Conservation (phyloP, 1,139 yeast genomes). For the Yamadazyma kanchanaburiensis region DNA sequence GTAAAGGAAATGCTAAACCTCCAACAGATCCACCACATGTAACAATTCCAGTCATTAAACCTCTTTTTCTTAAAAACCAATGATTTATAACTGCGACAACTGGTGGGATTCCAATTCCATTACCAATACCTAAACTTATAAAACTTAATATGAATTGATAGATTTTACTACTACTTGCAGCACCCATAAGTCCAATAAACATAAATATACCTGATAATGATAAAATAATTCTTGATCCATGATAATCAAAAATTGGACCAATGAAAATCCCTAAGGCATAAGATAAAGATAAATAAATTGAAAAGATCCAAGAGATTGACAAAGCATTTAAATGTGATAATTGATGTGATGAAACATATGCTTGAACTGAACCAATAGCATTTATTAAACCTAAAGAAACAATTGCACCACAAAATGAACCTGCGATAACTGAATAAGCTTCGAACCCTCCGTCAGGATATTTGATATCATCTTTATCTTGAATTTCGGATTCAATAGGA, state of each 20-base stretch:
- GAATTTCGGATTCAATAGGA: too few species aligned
- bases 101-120: constrained; percentile 33
- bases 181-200: constrained; percentile 32
- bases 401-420: constrained; percentile 55
- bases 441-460: constrained; percentile 63
- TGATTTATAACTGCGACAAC: constrained; percentile 36
- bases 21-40: constrained; percentile 41
- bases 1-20: constrained; percentile 32
- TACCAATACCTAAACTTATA: constrained; percentile 32
- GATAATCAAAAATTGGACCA: constrained; percentile 36
- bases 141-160: constrained; percentile 36
- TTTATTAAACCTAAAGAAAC: constrained; percentile 59
- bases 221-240: constrained; percentile 28
- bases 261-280: constrained; percentile 31
- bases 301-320: constrained; percentile 42
- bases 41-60: constrained; percentile 35
- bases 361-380: constrained; percentile 59
- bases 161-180: constrained; percentile 26
- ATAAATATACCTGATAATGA: constrained; percentile 23
- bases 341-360: constrained; percentile 54
- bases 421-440: constrained; percentile 61
- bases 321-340: constrained; percentile 39
- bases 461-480: constrained; percentile 10
- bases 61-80: constrained; percentile 34
- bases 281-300: constrained; percentile 30